These are phyloP conservation scores for Furculomyces boomerangus DNA, from an alignment of 371 early-diverging fungal genomes.

Conservation along the genomic window DNA sequence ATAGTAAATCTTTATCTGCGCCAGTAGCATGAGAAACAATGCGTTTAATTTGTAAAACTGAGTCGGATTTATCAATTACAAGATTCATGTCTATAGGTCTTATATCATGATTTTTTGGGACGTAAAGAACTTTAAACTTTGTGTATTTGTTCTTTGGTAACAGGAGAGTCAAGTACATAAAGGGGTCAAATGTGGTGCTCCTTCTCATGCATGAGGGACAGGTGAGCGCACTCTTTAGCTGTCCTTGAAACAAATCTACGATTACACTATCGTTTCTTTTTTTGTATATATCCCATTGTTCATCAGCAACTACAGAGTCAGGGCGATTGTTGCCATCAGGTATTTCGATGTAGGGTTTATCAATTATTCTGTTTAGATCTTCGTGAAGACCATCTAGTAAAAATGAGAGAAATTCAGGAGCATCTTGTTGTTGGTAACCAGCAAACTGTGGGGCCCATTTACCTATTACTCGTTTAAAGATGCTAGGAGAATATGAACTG, in stretches of 20 bases:
- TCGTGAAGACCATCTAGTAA: constrained; percentile 88
- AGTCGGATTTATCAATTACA: constrained; percentile 33
- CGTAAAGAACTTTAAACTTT: constrained; percentile 9
- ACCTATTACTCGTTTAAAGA: constrained; percentile 21
- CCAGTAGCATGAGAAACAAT: constrained; percentile 37
- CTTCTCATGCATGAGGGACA: constrained; percentile 71
- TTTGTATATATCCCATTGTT: constrained; percentile 65
- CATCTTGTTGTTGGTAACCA: constrained; percentile 73
- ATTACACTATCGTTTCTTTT: constrained; percentile 70
- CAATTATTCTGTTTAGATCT: constrained; percentile 41
- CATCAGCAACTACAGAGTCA: constrained; percentile 17
- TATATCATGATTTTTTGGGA: constrained; percentile 6
- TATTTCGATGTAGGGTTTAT: constrained; percentile 21
- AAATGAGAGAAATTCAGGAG: constrained; percentile 86
- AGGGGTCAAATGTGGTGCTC: constrained; percentile 81
- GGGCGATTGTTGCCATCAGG: constrained; percentile 16
- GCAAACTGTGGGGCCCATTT: constrained; percentile 14
- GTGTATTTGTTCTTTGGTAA: constrained; percentile 41
- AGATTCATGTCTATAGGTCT: constrained; percentile 18
- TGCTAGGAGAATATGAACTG: constrained; percentile 33
- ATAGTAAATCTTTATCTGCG: constrained; percentile 14
- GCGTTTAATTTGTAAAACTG: constrained; percentile 37
- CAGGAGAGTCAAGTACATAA: constrained; percentile 87
- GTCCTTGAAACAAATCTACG: constrained; percentile 82
- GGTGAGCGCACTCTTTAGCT: constrained; percentile 51